Conservation (phyloP, 2,329 filamentous ascomycete genomes). For the Cercospora janseana region DNA sequence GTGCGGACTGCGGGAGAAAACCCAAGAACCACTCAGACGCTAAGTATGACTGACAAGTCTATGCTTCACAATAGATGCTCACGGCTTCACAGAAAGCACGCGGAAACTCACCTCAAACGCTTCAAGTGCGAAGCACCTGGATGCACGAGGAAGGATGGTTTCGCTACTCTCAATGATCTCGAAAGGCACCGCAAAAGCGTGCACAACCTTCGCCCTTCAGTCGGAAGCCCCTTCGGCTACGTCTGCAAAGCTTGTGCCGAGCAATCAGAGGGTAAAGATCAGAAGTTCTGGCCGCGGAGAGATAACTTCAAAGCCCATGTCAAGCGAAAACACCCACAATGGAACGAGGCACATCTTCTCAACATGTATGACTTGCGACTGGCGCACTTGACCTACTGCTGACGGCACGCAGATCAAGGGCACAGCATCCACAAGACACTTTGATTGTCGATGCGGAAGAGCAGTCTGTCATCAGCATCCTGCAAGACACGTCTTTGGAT, state of each 20-base stretch:
- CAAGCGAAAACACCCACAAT: conserved; percentile 58
- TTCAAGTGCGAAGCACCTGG: conserved; percentile 58
- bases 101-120: conserved; percentile 66
- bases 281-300: conserved; percentile 72
- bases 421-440: conserved; percentile 23
- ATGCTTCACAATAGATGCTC: neutral
- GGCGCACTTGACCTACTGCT: neutral
- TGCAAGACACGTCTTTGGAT: neutral
- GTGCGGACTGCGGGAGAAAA: conserved; percentile 14
- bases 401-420: conserved; percentile 19
- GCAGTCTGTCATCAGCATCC: neutral
- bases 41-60: conserved; percentile 19
- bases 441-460: conserved; percentile 6
- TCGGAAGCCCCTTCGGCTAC: conserved; percentile 43
- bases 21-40: conserved; percentile 28
- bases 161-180: conserved; percentile 77
- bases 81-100: conserved; percentile 64
- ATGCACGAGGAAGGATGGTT: conserved; percentile 62
- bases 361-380: conserved; percentile 19
- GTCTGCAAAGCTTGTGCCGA: conserved; percentile 60
- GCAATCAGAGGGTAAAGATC: conserved; percentile 49
- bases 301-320: conserved; percentile 89
- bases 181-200: conserved; percentile 71
- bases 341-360: conserved; percentile 21
- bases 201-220: conserved; percentile 54